Base-by-base conservation (phyloP, 176 grass and related monocot species). In the Hsuehochloa calcarea region DNA sequence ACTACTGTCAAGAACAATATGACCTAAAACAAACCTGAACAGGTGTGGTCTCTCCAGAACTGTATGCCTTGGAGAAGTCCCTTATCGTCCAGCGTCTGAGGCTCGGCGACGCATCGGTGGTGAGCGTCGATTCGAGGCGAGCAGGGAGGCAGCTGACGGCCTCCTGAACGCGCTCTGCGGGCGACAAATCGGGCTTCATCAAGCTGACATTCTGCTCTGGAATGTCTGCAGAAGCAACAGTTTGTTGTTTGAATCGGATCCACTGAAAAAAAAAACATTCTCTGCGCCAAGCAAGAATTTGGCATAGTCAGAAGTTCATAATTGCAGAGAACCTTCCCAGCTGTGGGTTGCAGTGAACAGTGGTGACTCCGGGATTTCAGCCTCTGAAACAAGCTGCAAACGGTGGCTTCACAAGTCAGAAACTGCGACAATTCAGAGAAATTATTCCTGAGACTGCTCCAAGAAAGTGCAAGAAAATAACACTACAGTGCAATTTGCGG, bases 361-460 rank as follows among this genome's bases (percentile, higher is more conserved):
- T 37, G 96, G 96, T 17, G 93, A 45, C 81, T 99, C 96, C 35
- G 86, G 93, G 68, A 96, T 94, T 16, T 94, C 90, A 11, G 96
- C 96, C 17, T 85, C 85, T 1, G 92, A 85, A 14, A 99, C 91
- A 60, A 99, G 88, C 96, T 99, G 96, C 82, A 31, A 20, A 44
- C 15, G 68, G 55, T 39, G 37, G 50, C 20, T 23, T 78, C 37
- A 11, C 0, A 17, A 0, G n/a, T 73, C 72, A 90, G 64, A 77
- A 45, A 45, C 43, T 6, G 45, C 45, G 65, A 44, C 65, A 78
- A 44, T 78, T 64, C 61, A 31, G 79, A 70, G 65, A 55, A 3
- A 35, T 12, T 70, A 55, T 81, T 81, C 49, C 15, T 69, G 65
- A 68, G 29, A 26, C 49, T 59, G 50, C 38, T 45, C 61, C 23